A percentile compares a stretch with the other conserved stretches of the same genome.
Evolutionary conservation across 73 alveolate species (phyloP).

Genomic region (Paramecium octaurelia): DNA sequence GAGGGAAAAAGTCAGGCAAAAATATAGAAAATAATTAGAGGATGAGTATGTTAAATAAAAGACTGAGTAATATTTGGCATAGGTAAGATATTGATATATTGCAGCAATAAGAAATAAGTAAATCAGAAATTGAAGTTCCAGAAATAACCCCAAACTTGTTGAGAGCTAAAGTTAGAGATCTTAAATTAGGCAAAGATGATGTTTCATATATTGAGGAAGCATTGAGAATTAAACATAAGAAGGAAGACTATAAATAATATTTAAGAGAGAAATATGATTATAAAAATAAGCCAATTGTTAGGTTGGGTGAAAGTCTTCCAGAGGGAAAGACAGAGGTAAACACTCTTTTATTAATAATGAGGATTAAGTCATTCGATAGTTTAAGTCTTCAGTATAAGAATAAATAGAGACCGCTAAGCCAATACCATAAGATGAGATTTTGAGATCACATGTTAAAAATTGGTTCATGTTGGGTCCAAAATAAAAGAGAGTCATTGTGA

Average conservation of each 20-base stretch:
- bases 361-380: constrained; percentile 51
- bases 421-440: constrained; percentile 59
- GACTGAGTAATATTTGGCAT: constrained; percentile 52
- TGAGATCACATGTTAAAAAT: constrained; percentile 59
- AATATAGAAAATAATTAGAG: constrained; percentile 71
- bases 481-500: constrained; percentile 60
- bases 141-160: constrained; percentile 49
- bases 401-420: constrained; percentile 27
- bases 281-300: constrained; percentile 42
- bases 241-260: neutral
- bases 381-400: constrained; percentile 40
- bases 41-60: constrained; percentile 70
- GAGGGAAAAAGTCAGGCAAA: constrained; percentile 68
- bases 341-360: neutral
- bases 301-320: neutral
- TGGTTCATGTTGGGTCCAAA: constrained; percentile 58
- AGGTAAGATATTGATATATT: neutral
- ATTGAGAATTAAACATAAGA: neutral
- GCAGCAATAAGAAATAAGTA: neutral
- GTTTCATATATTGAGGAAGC: constrained; percentile 56
- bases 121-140: constrained; percentile 28
- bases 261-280: constrained; percentile 52
- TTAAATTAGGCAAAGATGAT: constrained; percentile 54
- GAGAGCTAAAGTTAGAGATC: constrained; percentile 57
- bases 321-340: constrained; percentile 32